phyloP scores from a whole-genome alignment of 2,329 filamentous ascomycete genomes.

The Fusarium newnesense region DNA sequence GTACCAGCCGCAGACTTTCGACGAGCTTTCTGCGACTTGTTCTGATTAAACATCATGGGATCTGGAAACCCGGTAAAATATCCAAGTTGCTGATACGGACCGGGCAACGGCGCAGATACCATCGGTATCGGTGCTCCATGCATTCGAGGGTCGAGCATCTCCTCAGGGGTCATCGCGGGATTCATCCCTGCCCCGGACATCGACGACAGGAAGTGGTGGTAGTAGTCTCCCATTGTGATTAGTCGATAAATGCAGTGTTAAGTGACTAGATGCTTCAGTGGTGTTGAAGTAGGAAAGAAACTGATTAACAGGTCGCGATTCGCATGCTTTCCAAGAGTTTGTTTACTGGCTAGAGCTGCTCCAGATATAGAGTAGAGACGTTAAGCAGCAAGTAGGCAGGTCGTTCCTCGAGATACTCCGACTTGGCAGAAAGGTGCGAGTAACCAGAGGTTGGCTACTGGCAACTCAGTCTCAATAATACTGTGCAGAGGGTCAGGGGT shows the following conservation, averaged over 20 bases:
- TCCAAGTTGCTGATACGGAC: conserved; percentile 58
- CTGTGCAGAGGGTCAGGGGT: conserved; percentile 12
- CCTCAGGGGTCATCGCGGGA: conserved; percentile 52
- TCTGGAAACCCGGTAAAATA: conserved; percentile 64
- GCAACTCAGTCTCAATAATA: background rate
- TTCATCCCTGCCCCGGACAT: conserved; percentile 58
- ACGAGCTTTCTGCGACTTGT: conserved; percentile 61
- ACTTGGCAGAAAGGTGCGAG: conserved; percentile 9
- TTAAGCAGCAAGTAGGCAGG: conserved; percentile 9
- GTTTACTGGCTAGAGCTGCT: conserved; percentile 14
- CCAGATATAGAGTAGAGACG: background rate
- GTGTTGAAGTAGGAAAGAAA: conserved; percentile 7
- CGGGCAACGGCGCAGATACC: conserved; percentile 49
- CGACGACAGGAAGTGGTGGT: conserved; percentile 65
- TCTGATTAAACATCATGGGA: conserved; percentile 58
- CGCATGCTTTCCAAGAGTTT: conserved; percentile 36
- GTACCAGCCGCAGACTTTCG: conserved; percentile 58
- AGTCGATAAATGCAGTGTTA: conserved; percentile 6
- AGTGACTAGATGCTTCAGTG: conserved; percentile 17
- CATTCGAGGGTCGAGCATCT: conserved; percentile 52
- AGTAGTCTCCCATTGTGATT: conserved; percentile 64
- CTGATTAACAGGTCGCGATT: conserved; percentile 20
- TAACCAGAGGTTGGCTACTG: conserved; percentile 5
- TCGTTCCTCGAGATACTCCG: conserved; percentile 15
- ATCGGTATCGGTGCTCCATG: conserved; percentile 46